Evolutionary conservation across 768 basidiomycete species (phyloP), one percentile per base, ranked within the genome.

Genomic region (Psilocybe cubensis): DNA sequence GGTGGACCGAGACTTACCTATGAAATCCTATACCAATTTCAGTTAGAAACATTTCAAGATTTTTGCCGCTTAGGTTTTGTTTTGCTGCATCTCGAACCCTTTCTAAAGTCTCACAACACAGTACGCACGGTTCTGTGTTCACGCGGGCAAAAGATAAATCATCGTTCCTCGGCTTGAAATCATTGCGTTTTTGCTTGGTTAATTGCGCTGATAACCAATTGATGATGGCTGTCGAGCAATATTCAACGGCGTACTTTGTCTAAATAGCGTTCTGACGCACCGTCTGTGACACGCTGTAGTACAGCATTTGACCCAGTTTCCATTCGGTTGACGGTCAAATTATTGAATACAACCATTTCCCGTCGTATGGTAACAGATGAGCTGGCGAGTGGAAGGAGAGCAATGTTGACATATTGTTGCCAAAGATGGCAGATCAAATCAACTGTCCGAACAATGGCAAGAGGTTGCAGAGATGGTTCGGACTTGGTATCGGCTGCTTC

Each of bases 141-240:
- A 93, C 93, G 20, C 94, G 79, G 3, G 94, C 93, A 71, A 98
- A 98, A 0, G 95, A 95, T 21, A 95, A 73, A 63, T 98, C 96
- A 67, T 99, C 97, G 64, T 98, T 95, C 33, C 90, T 85, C 10
- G 97, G 97, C 72, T 96, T 97, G 77, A 97, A 99, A 70, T 99
- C 97, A 48, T 86, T 91, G 66, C 89, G 91, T 78, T 98, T 98
- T 71, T 99, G 97, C 71, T 94, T 96, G 7, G 85, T 81, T 33
- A 99, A 84, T 60, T 92, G 88, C 3, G 79, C 60, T 1, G 85
- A 79, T 6, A 98, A 75, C 88, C 91, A 96, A 18, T 83, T 71
- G 45, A 94, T 71, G 57, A 94, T 83, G 0, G 80, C 92, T 95
- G 59, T 0, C 59, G 4, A 43, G 35, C 35, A 49, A 42, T 23